Evolutionary conservation across 1,284 basidiomycete genomes (phyloP).

Genomic region (Boletus smithii): DNA sequence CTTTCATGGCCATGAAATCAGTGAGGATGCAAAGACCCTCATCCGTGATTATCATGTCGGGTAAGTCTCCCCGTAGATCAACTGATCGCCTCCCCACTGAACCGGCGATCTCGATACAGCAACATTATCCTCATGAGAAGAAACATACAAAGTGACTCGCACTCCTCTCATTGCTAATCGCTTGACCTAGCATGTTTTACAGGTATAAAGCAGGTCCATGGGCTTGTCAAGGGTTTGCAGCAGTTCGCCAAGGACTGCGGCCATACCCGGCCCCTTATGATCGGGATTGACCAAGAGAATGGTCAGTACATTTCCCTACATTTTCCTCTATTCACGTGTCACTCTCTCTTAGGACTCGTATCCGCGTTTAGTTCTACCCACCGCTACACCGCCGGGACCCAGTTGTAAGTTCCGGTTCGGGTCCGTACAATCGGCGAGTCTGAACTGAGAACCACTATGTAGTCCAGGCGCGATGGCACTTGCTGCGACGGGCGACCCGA

Average conservation of each 20-base stretch:
- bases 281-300: conserved; percentile 72
- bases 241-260: conserved; percentile 52
- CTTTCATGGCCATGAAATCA: conserved; percentile 56
- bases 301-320: conserved; percentile 35
- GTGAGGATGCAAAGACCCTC: conserved; percentile 51
- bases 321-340: background rate
- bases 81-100: background rate
- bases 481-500: conserved; percentile 49
- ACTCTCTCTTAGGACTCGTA: conserved; percentile 47
- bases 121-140: conserved; percentile 67
- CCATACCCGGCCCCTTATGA: conserved; percentile 54
- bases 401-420: conserved; percentile 45
- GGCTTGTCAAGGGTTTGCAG: conserved; percentile 50
- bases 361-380: conserved; percentile 56
- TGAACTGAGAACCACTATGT: conserved; percentile 27
- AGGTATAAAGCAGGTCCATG: conserved; percentile 52
- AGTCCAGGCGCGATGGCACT: conserved; percentile 73
- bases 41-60: conserved; percentile 63
- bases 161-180: background rate
- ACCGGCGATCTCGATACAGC: conserved; percentile 26
- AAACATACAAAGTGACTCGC: conserved; percentile 50
- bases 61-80: conserved; percentile 24
- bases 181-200: background rate
- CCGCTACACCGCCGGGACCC: conserved; percentile 48
- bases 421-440: background rate